Evolutionary conservation across 83 land plant species (phyloP).

Genomic region (Picea abies): DNA sequence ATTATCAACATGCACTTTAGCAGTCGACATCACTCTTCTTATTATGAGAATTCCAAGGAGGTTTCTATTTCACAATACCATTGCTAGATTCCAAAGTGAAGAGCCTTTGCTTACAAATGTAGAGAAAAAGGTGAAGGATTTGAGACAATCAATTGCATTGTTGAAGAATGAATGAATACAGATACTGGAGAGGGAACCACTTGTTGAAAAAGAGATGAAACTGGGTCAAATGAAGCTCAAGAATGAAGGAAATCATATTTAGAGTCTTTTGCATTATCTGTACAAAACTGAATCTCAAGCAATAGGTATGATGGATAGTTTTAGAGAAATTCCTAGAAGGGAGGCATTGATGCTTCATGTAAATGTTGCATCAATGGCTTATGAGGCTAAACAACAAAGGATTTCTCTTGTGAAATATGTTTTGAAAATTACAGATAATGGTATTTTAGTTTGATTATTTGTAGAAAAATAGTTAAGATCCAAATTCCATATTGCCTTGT

Average conservation of each 20-base stretch:
- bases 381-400: too few species aligned
- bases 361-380: too few species aligned
- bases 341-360: too few species aligned
- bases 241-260: too few species aligned
- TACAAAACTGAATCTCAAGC: too few species aligned
- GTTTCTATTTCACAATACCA: slow-evolving; percentile 50
- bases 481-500: background rate
- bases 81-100: slow-evolving; percentile 50
- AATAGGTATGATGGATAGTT: too few species aligned
- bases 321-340: too few species aligned
- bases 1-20: slow-evolving; percentile 22
- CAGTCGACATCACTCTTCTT: slow-evolving; percentile 24
- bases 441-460: slow-evolving; percentile 44
- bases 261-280: too few species aligned
- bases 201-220: too few species aligned
- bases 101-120: slow-evolving; percentile 40
- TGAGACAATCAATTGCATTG: slow-evolving; percentile 37
- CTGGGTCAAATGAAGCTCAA: too few species aligned
- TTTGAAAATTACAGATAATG: slow-evolving; percentile 48
- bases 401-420: slow-evolving; percentile 35
- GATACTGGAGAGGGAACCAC: slow-evolving; percentile 6
- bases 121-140: slow-evolving; percentile 43
- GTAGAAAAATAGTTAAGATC: background rate
- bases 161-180: slow-evolving; percentile 50
- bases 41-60: slow-evolving; percentile 51